Conservation (phyloP, 2,329 filamentous ascomycete genomes). For the Claviceps maximensis region DNA sequence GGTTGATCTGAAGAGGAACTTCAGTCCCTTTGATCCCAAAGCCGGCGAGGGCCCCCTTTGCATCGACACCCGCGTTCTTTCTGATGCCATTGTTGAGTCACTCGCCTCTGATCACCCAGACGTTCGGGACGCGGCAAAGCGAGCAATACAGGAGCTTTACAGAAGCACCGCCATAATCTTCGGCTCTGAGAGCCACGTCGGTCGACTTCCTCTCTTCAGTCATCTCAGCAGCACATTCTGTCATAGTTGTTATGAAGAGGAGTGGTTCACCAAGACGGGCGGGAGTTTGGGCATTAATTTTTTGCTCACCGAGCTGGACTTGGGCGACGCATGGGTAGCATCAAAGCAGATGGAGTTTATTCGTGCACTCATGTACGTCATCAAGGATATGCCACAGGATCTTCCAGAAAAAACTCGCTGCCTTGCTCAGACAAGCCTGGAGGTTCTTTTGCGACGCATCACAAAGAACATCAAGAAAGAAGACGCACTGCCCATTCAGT, state of each 20-base stretch:
- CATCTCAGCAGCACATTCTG: slow-evolving; percentile 75
- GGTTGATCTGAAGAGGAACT: slow-evolving; percentile 62
- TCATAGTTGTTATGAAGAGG: slow-evolving; percentile 91
- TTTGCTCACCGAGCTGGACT: slow-evolving; percentile 68
- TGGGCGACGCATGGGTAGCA: slow-evolving; percentile 73
- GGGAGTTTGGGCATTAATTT: slow-evolving; percentile 84
- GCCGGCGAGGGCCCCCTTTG: slow-evolving; percentile 78
- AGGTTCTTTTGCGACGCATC: slow-evolving; percentile 64
- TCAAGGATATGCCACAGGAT: slow-evolving; percentile 95
- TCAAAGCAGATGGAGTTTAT: slow-evolving; percentile 79
- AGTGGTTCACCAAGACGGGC: slow-evolving; percentile 97
- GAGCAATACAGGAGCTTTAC: slow-evolving; percentile 65
- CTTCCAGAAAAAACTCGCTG: slow-evolving; percentile 79
- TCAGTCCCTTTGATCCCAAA: slow-evolving; percentile 69
- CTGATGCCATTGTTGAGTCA: slow-evolving; percentile 81
- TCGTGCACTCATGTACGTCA: slow-evolving; percentile 85
- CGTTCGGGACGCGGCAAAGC: slow-evolving; percentile 72
- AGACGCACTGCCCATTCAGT: slow-evolving; percentile 35
- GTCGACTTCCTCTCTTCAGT: slow-evolving; percentile 71
- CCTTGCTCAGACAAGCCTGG: slow-evolving; percentile 70
- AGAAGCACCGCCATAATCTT: slow-evolving; percentile 68
- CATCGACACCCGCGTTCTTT: slow-evolving; percentile 75
- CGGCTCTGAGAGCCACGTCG: slow-evolving; percentile 56
- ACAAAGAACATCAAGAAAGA: slow-evolving; percentile 70
- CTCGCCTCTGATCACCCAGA: slow-evolving; percentile 71